Percentiles rank a stretch among this genome's conserved stretches.
phyloP scores from a whole-genome alignment of 1,139 yeast genomes.

The Suhomyces taliae region DNA sequence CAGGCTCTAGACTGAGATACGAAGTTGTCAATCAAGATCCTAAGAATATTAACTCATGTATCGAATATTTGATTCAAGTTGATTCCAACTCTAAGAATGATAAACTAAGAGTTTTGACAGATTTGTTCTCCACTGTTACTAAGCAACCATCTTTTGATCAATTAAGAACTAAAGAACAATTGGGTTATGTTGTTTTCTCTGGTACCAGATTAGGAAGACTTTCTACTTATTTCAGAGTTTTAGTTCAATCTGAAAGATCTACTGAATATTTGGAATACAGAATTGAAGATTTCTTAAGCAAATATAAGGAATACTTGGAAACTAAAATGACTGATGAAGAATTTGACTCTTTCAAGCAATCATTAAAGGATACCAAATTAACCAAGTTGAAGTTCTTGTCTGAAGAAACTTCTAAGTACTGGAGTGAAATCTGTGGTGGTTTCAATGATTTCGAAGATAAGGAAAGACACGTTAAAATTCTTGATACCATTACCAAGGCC shows the following conservation, averaged over 20 bases:
- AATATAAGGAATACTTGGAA: slow-evolving; percentile 37
- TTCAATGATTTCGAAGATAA: slow-evolving; percentile 70
- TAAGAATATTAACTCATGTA: slow-evolving; percentile 78
- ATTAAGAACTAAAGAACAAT: slow-evolving; percentile 87
- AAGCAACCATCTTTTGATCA: slow-evolving; percentile 89
- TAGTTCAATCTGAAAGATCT: slow-evolving; percentile 83
- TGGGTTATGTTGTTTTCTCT: slow-evolving; percentile 87
- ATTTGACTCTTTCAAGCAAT: slow-evolving; percentile 65
- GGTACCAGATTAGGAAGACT: slow-evolving; percentile 70
- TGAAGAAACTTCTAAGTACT: slow-evolving; percentile 71
- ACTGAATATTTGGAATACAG: slow-evolving; percentile 75
- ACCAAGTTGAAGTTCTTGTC: slow-evolving; percentile 74
- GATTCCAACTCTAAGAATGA: slow-evolving; percentile 41
- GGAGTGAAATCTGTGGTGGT: slow-evolving; percentile 71
- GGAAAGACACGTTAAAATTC: slow-evolving; percentile 55
- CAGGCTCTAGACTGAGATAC: slow-evolving; percentile 45
- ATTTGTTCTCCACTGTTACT: slow-evolving; percentile 67
- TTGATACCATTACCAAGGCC: slow-evolving; percentile 52
- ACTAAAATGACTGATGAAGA: slow-evolving; percentile 55
- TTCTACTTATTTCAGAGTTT: slow-evolving; percentile 72
- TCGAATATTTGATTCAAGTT: slow-evolving; percentile 74
- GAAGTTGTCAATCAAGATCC: slow-evolving; percentile 59
- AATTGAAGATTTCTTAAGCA: slow-evolving; percentile 62
- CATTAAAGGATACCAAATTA: slow-evolving; percentile 63
- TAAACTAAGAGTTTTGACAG: slow-evolving; percentile 48